Evolutionary conservation across 176 grass and related monocot species (phyloP).

Genomic region (Ananas comosus): DNA sequence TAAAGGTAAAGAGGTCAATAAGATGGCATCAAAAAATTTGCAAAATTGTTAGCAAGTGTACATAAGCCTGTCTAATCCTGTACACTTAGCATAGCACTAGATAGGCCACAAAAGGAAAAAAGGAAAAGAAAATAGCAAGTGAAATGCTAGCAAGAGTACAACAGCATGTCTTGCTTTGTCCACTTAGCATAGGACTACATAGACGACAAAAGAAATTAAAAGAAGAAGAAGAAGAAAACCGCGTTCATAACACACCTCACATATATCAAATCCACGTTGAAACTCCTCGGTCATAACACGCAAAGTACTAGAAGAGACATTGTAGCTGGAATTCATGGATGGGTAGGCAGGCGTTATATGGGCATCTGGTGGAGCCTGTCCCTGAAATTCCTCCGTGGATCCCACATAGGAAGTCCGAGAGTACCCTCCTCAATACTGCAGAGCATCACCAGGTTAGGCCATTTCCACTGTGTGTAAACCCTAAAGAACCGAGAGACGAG

Average conservation of each 20-base stretch:
- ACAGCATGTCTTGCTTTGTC: too few species aligned
- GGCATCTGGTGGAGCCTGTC: constrained; percentile 88
- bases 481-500: constrained; percentile 87
- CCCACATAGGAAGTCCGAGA: constrained; percentile 81
- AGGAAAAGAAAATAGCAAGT: not conserved
- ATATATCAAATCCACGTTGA: constrained; percentile 55
- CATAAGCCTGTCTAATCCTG: too few species aligned
- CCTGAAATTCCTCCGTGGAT: constrained; percentile 80
- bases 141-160: too few species aligned
- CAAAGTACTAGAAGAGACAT: constrained; percentile 74
- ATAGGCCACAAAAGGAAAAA: not conserved
- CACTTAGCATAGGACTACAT: too few species aligned
- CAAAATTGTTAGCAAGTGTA: too few species aligned
- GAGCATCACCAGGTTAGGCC: constrained; percentile 96
- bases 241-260: constrained; percentile 42
- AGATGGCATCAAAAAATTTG: too few species aligned
- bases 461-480: constrained; percentile 83
- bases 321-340: constrained; percentile 93
- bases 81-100: too few species aligned
- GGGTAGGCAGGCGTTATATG: constrained; percentile 98
- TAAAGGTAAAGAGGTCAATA: too few species aligned
- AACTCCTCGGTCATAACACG: constrained; percentile 81
- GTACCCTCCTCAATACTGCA: constrained; percentile 71
- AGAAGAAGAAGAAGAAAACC: not conserved
- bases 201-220: not conserved